Conservation (phyloP, 225 moss, liverwort and hornwort genomes). For the Ulota crispa region DNA sequence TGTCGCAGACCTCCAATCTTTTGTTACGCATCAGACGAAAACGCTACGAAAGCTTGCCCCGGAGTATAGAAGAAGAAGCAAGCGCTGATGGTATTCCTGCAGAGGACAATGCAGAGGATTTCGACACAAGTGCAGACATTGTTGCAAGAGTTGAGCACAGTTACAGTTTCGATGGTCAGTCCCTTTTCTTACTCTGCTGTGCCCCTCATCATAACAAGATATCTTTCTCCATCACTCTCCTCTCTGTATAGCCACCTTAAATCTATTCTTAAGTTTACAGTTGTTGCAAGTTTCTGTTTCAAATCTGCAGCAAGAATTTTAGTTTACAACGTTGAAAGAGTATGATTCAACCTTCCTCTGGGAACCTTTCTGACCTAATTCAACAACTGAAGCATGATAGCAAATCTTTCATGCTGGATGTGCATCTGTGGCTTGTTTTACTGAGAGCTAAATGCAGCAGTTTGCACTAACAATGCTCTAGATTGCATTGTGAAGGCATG, state of each 20-base stretch:
- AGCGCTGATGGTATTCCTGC: not conserved
- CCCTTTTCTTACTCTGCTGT: not conserved
- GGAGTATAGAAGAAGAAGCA: slow-evolving; percentile 13
- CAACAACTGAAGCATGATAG: not conserved
- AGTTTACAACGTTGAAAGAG: not conserved
- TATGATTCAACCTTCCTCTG: slow-evolving; percentile 8
- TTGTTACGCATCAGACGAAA: slow-evolving; percentile 68
- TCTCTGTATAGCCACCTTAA: not conserved
- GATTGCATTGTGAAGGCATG: slow-evolving; percentile 66
- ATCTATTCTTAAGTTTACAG: not conserved
- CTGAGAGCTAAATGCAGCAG: not conserved
- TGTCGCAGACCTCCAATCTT: slow-evolving; percentile 77
- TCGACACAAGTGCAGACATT: slow-evolving; percentile 63
- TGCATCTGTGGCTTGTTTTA: slow-evolving; percentile 15
- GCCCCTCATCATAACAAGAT: no score
- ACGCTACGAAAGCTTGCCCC: slow-evolving; percentile 7
- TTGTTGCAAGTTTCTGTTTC: not conserved
- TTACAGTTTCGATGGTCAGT: slow-evolving; percentile 82
- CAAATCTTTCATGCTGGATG: slow-evolving; percentile 8
- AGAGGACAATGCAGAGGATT: slow-evolving; percentile 40
- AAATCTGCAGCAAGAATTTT: not conserved
- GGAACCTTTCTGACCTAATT: not conserved
- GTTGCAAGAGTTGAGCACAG: slow-evolving; percentile 82
- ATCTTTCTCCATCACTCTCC: not conserved
- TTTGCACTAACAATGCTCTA: slow-evolving; percentile 10